Conservation (phyloP, 441 rosid genomes). For the Pelargonium citronellum region DNA sequence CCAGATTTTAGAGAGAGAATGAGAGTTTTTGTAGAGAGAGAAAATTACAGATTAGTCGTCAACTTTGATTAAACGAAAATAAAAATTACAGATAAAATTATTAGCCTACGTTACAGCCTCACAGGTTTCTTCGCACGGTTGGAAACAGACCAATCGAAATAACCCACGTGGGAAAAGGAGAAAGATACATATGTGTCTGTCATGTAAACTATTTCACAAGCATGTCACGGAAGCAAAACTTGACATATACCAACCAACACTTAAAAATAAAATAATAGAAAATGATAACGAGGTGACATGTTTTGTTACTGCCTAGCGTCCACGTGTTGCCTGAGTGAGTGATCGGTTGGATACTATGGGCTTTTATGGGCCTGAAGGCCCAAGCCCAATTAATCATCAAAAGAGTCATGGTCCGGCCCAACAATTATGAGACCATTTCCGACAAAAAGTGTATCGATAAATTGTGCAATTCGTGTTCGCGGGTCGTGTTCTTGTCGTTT, state of each 20-base stretch:
- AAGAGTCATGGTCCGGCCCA: neutral
- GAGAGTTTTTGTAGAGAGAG: neutral
- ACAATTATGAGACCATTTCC: too few relatives aligned
- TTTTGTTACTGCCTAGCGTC: neutral
- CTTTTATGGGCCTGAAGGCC: too few relatives aligned
- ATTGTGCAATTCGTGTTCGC: too few relatives aligned
- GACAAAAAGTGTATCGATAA: too few relatives aligned
- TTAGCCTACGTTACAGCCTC: slow-evolving; percentile 3
- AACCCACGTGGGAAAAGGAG: neutral
- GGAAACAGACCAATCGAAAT: neutral
- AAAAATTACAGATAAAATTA: neutral
- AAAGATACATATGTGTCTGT: neutral
- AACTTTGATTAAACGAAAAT: slow-evolving; percentile 2
- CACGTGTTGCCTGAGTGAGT: neutral
- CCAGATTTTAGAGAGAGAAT: slow-evolving; percentile 1
- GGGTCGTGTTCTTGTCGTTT: too few relatives aligned
- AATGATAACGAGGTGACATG: neutral
- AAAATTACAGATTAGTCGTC: slow-evolving; percentile 3
- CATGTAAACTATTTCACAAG: neutral
- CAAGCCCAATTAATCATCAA: too few relatives aligned
- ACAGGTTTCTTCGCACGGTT: neutral
- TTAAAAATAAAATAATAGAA: too few relatives aligned
- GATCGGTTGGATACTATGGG: too few relatives aligned
- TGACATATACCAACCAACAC: neutral
- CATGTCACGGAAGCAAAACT: neutral